Conservation (phyloP, 1,284 basidiomycete genomes). For the Boletus sp. region DNA sequence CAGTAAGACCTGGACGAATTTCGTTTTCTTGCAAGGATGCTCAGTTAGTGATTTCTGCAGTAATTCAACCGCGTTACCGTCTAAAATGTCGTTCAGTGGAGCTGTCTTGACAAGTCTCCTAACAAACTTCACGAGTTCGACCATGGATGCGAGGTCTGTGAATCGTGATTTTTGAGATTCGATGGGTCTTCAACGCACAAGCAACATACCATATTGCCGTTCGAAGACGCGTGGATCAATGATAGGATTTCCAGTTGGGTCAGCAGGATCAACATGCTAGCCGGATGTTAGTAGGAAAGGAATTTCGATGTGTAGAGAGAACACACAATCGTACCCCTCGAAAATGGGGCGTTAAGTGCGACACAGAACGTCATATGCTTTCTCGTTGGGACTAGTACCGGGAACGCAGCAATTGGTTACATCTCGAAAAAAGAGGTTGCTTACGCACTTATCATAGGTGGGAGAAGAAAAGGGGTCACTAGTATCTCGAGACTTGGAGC, state of each 20-base stretch:
- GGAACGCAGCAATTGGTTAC: background rate
- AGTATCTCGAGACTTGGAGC: constrained; percentile 7
- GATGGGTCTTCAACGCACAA: background rate
- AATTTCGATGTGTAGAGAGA: background rate
- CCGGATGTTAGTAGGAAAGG: background rate
- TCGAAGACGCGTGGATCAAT: constrained; percentile 11
- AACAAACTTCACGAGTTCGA: constrained; percentile 8
- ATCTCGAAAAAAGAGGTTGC: background rate
- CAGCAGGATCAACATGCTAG: constrained; percentile 6
- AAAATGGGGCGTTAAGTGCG: constrained; percentile 7
- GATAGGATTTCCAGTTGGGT: constrained; percentile 5
- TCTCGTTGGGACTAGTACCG: background rate
- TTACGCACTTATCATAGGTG: background rate
- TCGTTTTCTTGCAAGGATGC: background rate
- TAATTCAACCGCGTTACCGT: background rate
- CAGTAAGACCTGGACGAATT: background rate
- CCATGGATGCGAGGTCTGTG: constrained; percentile 3
- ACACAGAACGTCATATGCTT: constrained; percentile 3
- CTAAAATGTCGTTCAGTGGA: constrained; percentile 3
- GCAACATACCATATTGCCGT: constrained; percentile 1
- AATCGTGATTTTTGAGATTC: background rate
- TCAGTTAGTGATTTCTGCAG: background rate
- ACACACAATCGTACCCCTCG: constrained; percentile 8
- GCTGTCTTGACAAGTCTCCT: constrained; percentile 7
- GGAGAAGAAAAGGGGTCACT: background rate